Evolutionary conservation across 2,329 filamentous ascomycete genomes (phyloP).

Genomic region (Neocucurbitaria cava): DNA sequence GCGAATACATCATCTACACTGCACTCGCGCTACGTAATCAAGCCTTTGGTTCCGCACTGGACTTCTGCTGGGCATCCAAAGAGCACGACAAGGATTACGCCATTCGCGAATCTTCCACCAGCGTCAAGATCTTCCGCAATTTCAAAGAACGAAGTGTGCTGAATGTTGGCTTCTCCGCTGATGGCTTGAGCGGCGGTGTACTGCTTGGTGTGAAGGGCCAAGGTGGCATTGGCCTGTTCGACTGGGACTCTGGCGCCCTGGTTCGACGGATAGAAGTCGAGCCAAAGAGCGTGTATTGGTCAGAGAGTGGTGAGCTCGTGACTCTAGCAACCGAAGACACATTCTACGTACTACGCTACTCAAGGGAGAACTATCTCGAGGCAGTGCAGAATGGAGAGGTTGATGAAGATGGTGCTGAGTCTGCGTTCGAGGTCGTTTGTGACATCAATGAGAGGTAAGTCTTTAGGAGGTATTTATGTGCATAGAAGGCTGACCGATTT

Average conservation of each 20-base stretch:
- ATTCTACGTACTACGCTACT: constrained; percentile 93
- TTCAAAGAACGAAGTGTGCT: constrained; percentile 94
- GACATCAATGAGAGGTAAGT: constrained; percentile 87
- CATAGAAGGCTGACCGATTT: constrained; percentile 14
- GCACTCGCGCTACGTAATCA: constrained; percentile 97
- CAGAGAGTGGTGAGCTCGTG: constrained; percentile 92
- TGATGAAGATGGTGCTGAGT: constrained; percentile 91
- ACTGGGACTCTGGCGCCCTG: constrained; percentile 89
- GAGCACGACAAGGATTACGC: constrained; percentile 99
- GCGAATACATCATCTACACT: constrained; percentile 99
- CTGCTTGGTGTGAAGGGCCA: constrained; percentile 94
- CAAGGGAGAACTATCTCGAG: constrained; percentile 84
- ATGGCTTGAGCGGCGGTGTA: constrained; percentile 86
- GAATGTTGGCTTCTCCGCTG: constrained; percentile 93
- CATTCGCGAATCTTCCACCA: constrained; percentile 91
- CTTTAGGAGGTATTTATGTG: constrained; percentile 17
- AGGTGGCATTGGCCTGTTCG: constrained; percentile 93
- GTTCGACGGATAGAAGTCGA: constrained; percentile 90
- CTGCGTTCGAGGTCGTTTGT: constrained; percentile 94
- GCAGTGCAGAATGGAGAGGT: constrained; percentile 82
- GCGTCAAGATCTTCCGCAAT: constrained; percentile 97
- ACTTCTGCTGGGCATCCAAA: constrained; percentile 97
- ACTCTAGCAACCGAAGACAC: constrained; percentile 92
- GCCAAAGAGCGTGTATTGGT: constrained; percentile 85
- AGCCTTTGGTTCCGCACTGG: constrained; percentile 91